These are phyloP conservation scores for Pleurotus eryngii DNA, from an alignment of 768 basidiomycete species.

Conservation along the genomic window DNA sequence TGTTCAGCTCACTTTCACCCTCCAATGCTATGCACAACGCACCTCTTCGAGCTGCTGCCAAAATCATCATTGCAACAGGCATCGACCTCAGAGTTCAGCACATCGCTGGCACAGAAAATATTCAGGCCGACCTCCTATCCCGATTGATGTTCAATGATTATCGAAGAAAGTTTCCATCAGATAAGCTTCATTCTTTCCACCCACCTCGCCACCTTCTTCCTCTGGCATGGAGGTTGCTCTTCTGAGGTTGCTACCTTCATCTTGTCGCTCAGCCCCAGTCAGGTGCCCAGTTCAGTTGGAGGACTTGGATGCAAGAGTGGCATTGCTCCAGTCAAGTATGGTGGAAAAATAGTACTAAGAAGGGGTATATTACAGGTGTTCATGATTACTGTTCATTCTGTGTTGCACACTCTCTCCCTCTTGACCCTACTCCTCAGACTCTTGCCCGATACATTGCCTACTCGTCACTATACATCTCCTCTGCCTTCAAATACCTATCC, in stretches of 20 bases:
- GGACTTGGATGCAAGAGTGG: conserved; percentile 13
- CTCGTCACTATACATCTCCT: conserved; percentile 23
- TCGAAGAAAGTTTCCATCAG: conserved; percentile 9
- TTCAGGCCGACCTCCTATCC: conserved; percentile 15
- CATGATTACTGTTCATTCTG: conserved; percentile 25
- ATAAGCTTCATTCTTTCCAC: conserved; percentile 16
- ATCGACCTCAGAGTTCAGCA: conserved; percentile 16
- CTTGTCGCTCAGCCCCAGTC: background rate
- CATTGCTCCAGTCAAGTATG: conserved; percentile 16
- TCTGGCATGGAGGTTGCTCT: conserved; percentile 11
- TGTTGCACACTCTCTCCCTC: conserved; percentile 19
- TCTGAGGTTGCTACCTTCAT: background rate
- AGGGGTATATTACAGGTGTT: conserved; percentile 18
- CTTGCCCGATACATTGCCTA: conserved; percentile 33
- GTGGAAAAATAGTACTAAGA: conserved; percentile 14
- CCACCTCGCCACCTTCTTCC: conserved; percentile 16
- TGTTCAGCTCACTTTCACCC: conserved; percentile 12
- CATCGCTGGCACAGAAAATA: conserved; percentile 14
- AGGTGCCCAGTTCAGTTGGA: background rate
- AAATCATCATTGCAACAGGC: conserved; percentile 11
- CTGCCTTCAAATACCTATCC: conserved; percentile 17
- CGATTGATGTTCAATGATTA: conserved; percentile 14
- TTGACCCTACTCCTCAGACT: conserved; percentile 30
- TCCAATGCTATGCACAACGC: conserved; percentile 6
- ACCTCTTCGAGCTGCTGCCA: conserved; percentile 12